Evolutionary conservation across 495 filamentous ascomycete species (phyloP).

Genomic region (Penicilliopsis zonata): DNA sequence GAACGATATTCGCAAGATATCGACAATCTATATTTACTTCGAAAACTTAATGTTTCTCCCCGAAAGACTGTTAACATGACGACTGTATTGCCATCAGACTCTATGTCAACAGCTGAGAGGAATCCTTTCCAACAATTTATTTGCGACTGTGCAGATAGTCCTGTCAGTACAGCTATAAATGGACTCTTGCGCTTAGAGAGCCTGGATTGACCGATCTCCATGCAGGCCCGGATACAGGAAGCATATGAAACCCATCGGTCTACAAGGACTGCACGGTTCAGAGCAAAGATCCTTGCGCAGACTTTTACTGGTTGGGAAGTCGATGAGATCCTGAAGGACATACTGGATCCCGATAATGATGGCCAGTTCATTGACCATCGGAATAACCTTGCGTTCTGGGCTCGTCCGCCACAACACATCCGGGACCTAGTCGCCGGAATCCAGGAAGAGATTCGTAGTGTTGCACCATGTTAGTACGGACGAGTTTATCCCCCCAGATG

Average conservation of each 20-base stretch:
- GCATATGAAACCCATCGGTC: conserved; percentile 62
- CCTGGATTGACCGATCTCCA: no score
- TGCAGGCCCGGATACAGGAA: conserved; percentile 55
- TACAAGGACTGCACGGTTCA: conserved; percentile 60
- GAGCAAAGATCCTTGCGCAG: conserved; percentile 48
- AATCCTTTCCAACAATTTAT: conserved; percentile 78
- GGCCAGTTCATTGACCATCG: conserved; percentile 53
- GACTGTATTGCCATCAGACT: no score
- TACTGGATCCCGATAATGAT: conserved; percentile 43
- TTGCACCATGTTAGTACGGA: conserved; percentile 49
- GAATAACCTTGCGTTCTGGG: conserved; percentile 80
- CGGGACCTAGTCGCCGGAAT: conserved; percentile 51
- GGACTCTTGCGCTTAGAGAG: no score
- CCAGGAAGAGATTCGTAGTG: conserved; percentile 48
- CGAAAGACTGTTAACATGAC: no score
- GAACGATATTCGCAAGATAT: no score
- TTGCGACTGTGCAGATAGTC: conserved; percentile 40
- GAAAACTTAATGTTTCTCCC: no score
- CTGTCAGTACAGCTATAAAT: no score
- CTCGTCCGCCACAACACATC: conserved; percentile 62
- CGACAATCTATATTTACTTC: no score
- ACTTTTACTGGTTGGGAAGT: conserved; percentile 61
- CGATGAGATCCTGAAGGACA: conserved; percentile 60
- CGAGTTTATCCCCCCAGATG: no score
- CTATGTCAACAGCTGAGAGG: conserved; percentile 13